Conservation (phyloP, 192 early-diverging fungal species). For the Anaeromyces robustus region DNA sequence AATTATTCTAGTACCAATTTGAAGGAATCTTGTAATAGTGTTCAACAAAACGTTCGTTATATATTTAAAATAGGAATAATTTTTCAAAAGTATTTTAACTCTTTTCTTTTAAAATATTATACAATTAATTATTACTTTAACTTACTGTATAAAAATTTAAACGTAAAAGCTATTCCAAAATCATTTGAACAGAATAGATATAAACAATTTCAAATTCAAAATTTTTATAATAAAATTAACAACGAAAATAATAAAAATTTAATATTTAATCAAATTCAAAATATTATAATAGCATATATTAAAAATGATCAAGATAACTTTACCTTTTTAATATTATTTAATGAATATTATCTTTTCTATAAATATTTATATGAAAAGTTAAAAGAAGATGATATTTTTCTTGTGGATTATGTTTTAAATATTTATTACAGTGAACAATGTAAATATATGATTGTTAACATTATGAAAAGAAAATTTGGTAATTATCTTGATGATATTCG, state of each 20-base stretch:
- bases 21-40: too few relatives aligned
- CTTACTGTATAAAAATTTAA: too few relatives aligned
- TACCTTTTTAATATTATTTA: not conserved
- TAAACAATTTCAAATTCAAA: not conserved
- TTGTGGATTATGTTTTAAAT: not conserved
- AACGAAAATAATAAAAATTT: not conserved
- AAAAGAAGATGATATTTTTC: not conserved
- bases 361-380: not conserved
- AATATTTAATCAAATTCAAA: not conserved
- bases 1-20: too few relatives aligned
- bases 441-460: not conserved
- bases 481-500: too few relatives aligned
- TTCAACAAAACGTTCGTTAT: too few relatives aligned
- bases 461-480: too few relatives aligned
- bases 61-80: too few relatives aligned
- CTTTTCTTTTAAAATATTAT: too few relatives aligned
- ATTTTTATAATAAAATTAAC: not conserved
- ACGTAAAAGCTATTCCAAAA: too few relatives aligned
- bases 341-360: not conserved
- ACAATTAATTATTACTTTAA: too few relatives aligned
- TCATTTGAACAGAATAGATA: not conserved
- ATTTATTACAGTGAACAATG: not conserved
- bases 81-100: too few relatives aligned
- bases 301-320: not conserved
- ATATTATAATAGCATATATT: not conserved